Base-by-base conservation (phyloP, 2,329 filamentous ascomycete species). In the Laburnicola sp. region DNA sequence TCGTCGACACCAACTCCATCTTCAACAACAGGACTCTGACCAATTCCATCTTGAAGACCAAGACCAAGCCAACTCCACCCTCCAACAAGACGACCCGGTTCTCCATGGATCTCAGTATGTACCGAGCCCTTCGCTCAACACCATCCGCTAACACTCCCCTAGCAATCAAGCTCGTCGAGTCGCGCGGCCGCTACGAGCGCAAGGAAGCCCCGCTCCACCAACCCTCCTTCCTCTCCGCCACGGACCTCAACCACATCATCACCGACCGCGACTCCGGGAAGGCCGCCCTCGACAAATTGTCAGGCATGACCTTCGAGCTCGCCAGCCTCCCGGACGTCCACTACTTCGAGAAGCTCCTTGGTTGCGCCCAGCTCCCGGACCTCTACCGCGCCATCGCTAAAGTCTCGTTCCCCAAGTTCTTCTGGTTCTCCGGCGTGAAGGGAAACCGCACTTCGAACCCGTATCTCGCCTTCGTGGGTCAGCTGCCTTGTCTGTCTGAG, bases 401-500 rank as follows among this genome's bases (percentile, higher is more conserved):
- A 66, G n/a, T 80, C 74, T 23, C 77, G 76, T 46, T 81, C 73
- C 27, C 55, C 3, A 45, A 72, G 68, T 50, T 77, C 74, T 27
- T 76, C 74, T 16, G 71, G 66, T 50, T 75, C 75, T 2, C 86
- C 81, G 69, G 88, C 87, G 63, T 93, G 86, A 60, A 95, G 86
- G 11, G 95, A 75, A 0, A 80, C 2, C 97, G 93, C 63, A 96
- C 94, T 1, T 91, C 85, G 68, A 97, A 96, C 67, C 97, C 93
- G 50, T 90, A 91, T 61, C 85, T 90, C 0, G 91, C 91, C 63
- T 96, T 93, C 65, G 96, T 91, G 45, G 95, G 72, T 9, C 91
- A 84, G 63, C 91, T 96, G 2, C 90, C 88, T 2, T 91, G 79
- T 68, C 96, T 96, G 0, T 85, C 82, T 0, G 87, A 86, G 7